A percentile compares a stretch with the other conserved stretches of the same genome.
phyloP scores from a whole-genome alignment of 495 filamentous ascomycete species.

The Neurospora africana region DNA sequence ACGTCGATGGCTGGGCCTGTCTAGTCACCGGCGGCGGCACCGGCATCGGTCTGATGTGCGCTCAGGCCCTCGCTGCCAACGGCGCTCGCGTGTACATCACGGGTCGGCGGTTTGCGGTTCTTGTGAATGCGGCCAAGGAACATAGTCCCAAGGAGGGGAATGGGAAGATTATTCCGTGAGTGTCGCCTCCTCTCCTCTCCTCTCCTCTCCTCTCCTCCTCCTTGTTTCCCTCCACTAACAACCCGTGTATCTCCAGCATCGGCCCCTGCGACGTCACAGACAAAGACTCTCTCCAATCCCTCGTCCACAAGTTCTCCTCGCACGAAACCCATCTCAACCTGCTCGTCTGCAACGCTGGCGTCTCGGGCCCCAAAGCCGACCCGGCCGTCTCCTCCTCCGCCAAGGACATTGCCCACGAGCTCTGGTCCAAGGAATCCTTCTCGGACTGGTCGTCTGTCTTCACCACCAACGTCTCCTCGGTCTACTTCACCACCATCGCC shows the following conservation, averaged over 20 bases:
- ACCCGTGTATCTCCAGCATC: slow-evolving; percentile 6
- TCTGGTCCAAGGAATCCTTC: slow-evolving; percentile 31
- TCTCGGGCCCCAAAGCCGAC: slow-evolving; percentile 27
- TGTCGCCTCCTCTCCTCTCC: neutral
- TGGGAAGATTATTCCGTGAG: slow-evolving; percentile 23
- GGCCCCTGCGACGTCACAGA: slow-evolving; percentile 50
- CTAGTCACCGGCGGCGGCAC: slow-evolving; percentile 50
- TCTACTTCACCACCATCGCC: slow-evolving; percentile 49
- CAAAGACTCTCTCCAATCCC: slow-evolving; percentile 41
- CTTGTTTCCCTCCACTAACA: neutral
- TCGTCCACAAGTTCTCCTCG: slow-evolving; percentile 32
- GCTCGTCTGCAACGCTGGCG: slow-evolving; percentile 51
- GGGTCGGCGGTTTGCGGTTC: slow-evolving; percentile 45
- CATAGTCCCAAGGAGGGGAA: slow-evolving; percentile 20
- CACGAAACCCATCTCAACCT: slow-evolving; percentile 43
- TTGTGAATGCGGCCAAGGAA: slow-evolving; percentile 36
- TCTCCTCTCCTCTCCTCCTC: too few species aligned
- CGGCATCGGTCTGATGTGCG: slow-evolving; percentile 52
- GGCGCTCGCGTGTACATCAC: slow-evolving; percentile 60
- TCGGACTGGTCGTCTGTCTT: slow-evolving; percentile 41
- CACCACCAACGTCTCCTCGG: slow-evolving; percentile 46
- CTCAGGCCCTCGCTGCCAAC: slow-evolving; percentile 50
- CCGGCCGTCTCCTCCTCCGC: slow-evolving; percentile 27
- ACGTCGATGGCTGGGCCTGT: slow-evolving; percentile 44
- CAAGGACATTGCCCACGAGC: slow-evolving; percentile 32